These are phyloP conservation scores for Suhomyces ambrosiae DNA, from an alignment of 1,139 yeast species.

Conservation along the genomic window DNA sequence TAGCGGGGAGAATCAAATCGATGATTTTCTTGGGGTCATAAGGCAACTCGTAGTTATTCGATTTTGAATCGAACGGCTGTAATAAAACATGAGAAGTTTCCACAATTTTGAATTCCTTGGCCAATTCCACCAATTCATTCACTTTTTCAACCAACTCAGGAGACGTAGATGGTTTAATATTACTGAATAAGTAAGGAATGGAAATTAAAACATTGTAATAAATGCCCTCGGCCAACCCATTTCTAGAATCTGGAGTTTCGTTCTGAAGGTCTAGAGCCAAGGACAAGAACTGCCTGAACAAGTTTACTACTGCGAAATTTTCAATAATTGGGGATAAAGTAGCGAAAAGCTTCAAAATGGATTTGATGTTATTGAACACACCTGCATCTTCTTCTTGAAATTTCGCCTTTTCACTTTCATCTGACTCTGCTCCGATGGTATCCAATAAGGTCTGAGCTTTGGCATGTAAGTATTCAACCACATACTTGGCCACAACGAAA, in stretches of 20 bases:
- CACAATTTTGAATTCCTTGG: slow-evolving; percentile 39
- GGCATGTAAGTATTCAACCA: slow-evolving; percentile 68
- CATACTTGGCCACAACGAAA: slow-evolving; percentile 67
- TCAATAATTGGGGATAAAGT: slow-evolving; percentile 64
- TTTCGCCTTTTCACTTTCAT: slow-evolving; percentile 1
- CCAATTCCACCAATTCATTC: slow-evolving; percentile 47
- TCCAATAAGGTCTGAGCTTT: slow-evolving; percentile 60
- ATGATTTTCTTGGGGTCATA: slow-evolving; percentile 57
- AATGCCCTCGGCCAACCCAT: slow-evolving; percentile 68
- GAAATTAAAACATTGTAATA: slow-evolving; percentile 65
- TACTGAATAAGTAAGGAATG: slow-evolving; percentile 66
- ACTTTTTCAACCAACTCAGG: slow-evolving; percentile 38
- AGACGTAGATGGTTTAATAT: slow-evolving; percentile 30
- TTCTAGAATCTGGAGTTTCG: slow-evolving; percentile 36
- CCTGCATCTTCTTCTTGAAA: slow-evolving; percentile 49
- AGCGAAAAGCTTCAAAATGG: slow-evolving; percentile 69
- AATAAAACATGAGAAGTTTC: slow-evolving; percentile 27
- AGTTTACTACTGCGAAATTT: slow-evolving; percentile 49
- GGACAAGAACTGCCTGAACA: slow-evolving; percentile 58
- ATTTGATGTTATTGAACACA: slow-evolving; percentile 71
- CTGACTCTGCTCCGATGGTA: slow-evolving; percentile 7
- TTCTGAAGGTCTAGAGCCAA: slow-evolving; percentile 60
- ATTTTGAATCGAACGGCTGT: slow-evolving; percentile 43
- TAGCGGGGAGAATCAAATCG: slow-evolving; percentile 55
- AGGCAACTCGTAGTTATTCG: slow-evolving; percentile 44